Base-by-base conservation (phyloP, 1,284 basidiomycete species). In the Malassezia yamatoensis region DNA sequence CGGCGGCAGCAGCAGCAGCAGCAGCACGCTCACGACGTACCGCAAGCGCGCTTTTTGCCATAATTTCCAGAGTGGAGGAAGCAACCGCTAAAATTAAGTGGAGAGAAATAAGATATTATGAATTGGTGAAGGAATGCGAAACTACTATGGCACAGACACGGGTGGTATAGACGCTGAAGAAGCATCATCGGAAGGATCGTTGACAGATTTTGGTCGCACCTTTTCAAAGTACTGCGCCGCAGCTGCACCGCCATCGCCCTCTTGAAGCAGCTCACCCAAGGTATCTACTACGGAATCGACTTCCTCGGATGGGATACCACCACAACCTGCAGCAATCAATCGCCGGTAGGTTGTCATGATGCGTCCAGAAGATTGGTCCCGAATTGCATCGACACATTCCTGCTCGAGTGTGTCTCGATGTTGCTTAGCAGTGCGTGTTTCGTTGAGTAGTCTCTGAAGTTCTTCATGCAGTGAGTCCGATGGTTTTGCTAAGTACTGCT, bases 271-370 rank as follows among this genome's bases (percentile, higher is more conserved):
- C 41, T 73, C 71, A 59, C 69, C 64, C n/a, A 74, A 54, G 33
- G 67, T 67, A 6, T 62, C 58, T 21, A 73, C 72, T 3, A 74
- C 72, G 9, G 63, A 65, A 35, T 74, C 72, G 16, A 73, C 71
- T 53, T 74, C 70, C 20, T 68, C 64, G 20, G 62, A 60, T 0
- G 66, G 64, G 36, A 74, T 70, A 3, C 67, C 70, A 12, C 71
- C 72, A 50, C 69, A 71, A 1, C 71, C 69, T 5, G 68, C 69
- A 1, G 67, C 66, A 42, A 74, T 73, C 43, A 74, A 55, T 21
- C 72, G 58, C n/a, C 71, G 61, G 59, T 74, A 74, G 29, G 66
- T 63, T 1, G 67, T 63, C 66, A 72, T 71, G 13, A 63, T 67
- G 45, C 53, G 61, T 11, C 70, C 72, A 3, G 69, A 68, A 12